Base-by-base conservation (phyloP, 768 basidiomycete species). In the Mycena filopes region DNA sequence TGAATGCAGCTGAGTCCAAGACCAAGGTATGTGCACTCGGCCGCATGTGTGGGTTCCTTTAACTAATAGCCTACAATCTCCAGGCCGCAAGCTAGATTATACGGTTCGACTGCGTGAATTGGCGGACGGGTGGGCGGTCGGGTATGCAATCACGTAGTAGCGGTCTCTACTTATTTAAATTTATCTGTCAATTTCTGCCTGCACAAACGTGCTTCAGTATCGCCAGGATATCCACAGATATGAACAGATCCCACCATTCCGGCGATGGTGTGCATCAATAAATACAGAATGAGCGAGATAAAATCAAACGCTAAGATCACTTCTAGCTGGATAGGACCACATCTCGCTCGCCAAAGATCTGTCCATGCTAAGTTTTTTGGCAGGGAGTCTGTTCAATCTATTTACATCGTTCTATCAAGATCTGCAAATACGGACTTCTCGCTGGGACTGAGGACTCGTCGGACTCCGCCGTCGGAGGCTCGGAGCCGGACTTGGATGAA, bases 281-380 rank as follows among this genome's bases (percentile, higher is more conserved):
- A 33, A 18, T 31, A 31, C 33, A 28, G 48, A 50, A n/a, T n/a
- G n/a, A n/a, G 48, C 20, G 16, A 33, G 21, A 50, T 31, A 50
- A n/a, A 20, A 31, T 40, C 23, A 23, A 40, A n/a, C 36, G 2
- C 9, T 13, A 23, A 8, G 20, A 7, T n/a, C 43, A 45, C 38
- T 3, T 16, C 13, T 54, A 6, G 4, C 33, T 54, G 9, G 23
- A 54, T 41, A 23, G 7, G 18, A 4, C n/a, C 11, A 38, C 29
- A 51, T 51, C 31, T 38, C 2, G 9, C 18, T 51, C 33, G 21
- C 36, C 36, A 43, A 38, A 51, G 38, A 51, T 51, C 50, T 36
- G n/a, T 36, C 33, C 33, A 51, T 13, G 50, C 50, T 51, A 51
- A 38, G 50, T 51, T 51, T 51, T n/a, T 23, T 51, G 50, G 50